phyloP scores from a whole-genome alignment of 768 basidiomycete species.

The Sarcomyxa edulis region DNA sequence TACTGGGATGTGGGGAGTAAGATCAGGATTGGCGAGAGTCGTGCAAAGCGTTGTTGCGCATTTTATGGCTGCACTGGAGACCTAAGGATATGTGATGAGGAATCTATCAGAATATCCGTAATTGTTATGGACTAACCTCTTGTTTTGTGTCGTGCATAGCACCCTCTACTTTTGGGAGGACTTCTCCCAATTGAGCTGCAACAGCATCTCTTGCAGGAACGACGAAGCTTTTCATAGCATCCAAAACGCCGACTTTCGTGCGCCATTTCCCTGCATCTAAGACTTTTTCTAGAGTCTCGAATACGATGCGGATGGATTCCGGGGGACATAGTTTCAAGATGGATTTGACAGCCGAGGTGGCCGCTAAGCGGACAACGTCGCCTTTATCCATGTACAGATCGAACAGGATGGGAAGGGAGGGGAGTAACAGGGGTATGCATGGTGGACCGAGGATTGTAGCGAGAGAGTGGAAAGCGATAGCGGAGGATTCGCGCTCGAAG shows the following conservation, averaged over 20 bases:
- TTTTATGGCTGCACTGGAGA: constrained; percentile 82
- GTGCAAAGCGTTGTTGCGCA: constrained; percentile 85
- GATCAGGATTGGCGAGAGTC: constrained; percentile 90
- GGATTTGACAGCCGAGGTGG: constrained; percentile 74
- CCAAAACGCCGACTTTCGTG: constrained; percentile 88
- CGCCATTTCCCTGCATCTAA: constrained; percentile 90
- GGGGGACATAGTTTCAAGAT: constrained; percentile 83
- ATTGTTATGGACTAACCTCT: constrained; percentile 52
- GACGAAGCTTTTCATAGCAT: constrained; percentile 76
- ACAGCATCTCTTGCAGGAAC: constrained; percentile 65
- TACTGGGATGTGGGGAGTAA: constrained; percentile 80
- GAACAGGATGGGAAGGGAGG: constrained; percentile 71
- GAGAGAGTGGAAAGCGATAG: constrained; percentile 75
- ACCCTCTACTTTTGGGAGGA: constrained; percentile 81
- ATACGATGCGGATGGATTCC: constrained; percentile 68
- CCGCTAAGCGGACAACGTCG: constrained; percentile 81
- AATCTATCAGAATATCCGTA: not conserved
- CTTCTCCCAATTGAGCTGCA: constrained; percentile 74
- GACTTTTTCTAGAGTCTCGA: constrained; percentile 64
- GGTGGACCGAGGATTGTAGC: constrained; percentile 65
- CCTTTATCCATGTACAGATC: constrained; percentile 93
- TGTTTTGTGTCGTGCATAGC: constrained; percentile 97
- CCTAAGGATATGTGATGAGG: constrained; percentile 37
- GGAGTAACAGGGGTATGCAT: constrained; percentile 67
- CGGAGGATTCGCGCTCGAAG: constrained; percentile 83